A percentile compares a stretch with the other conserved stretches of the same genome.
Evolutionary conservation across 108 stramenopile genomes (phyloP).

Genomic region (Nitzschia palea): DNA sequence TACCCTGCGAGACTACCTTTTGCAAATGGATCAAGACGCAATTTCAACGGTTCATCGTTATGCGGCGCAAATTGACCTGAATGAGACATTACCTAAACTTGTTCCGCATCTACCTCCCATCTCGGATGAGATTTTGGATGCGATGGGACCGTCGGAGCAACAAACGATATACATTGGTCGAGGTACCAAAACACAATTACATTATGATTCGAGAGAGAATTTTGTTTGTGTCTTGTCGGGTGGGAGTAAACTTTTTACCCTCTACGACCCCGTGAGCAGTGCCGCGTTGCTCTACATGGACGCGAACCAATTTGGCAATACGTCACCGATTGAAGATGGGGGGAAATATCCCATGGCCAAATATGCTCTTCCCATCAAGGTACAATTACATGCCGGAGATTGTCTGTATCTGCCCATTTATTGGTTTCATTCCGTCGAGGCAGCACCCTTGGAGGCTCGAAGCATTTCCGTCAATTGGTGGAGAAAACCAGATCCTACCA

Average conservation of each 20-base stretch:
- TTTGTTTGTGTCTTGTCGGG: slow-evolving; percentile 10
- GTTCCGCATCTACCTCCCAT: neutral
- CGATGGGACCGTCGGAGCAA: neutral
- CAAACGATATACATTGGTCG: slow-evolving; percentile 4
- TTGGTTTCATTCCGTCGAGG: slow-evolving; percentile 17
- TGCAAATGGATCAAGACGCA: neutral
- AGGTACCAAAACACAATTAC: neutral
- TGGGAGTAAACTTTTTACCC: slow-evolving; percentile 1
- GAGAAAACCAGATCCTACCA: neutral
- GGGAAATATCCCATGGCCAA: neutral
- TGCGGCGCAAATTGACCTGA: neutral
- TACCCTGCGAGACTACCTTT: neutral
- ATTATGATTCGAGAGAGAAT: slow-evolving; percentile 20
- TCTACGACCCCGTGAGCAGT: slow-evolving; percentile 3
- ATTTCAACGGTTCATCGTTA: neutral
- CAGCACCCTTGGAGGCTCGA: neutral
- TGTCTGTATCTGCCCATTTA: slow-evolving; percentile 17
- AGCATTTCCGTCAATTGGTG: slow-evolving; percentile 23
- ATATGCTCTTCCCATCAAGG: slow-evolving; percentile 7
- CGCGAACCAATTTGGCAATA: neutral
- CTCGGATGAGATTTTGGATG: neutral
- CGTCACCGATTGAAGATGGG: neutral
- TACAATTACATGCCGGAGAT: slow-evolving; percentile 1
- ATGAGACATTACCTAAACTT: neutral
- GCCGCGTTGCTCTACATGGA: neutral